A percentile compares a stretch with the other conserved stretches of the same genome.
phyloP scores from a whole-genome alignment of 768 basidiomycete species.

The Lentinula sp. region DNA sequence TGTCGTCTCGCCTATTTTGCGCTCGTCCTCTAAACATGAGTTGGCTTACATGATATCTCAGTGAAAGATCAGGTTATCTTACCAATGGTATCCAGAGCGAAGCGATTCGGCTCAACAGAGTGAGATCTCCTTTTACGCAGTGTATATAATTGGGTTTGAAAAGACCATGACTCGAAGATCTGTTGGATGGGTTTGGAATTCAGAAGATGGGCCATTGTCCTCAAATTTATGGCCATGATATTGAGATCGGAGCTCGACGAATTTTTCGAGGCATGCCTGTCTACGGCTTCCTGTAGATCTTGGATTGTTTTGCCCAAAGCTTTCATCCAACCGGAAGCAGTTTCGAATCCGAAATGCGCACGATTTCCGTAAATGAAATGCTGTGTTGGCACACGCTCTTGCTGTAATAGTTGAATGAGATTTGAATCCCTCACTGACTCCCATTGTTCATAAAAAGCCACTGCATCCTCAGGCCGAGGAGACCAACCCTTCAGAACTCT shows the following conservation, averaged over 20 bases:
- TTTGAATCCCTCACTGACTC: background rate
- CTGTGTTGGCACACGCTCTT: background rate
- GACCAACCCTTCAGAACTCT: background rate
- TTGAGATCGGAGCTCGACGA: background rate
- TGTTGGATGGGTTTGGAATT: background rate
- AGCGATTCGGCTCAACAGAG: background rate
- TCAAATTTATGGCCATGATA: background rate
- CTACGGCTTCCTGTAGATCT: background rate
- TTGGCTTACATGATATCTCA: background rate
- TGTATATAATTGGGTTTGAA: background rate
- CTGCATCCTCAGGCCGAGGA: background rate
- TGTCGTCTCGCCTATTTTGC: background rate
- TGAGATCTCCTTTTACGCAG: background rate
- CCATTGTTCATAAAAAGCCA: background rate
- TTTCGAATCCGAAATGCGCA: background rate
- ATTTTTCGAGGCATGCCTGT: background rate
- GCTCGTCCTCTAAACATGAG: background rate
- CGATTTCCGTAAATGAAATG: background rate
- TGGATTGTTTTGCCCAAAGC: background rate
- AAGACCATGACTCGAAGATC: background rate
- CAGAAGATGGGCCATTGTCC: background rate
- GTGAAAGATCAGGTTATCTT: background rate
- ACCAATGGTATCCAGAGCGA: background rate
- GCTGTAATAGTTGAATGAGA: background rate
- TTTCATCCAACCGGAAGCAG: constrained; percentile 1